These are phyloP conservation scores for Lyophyllum shimeji DNA, from an alignment of 768 basidiomycete species.

Conservation along the genomic window DNA sequence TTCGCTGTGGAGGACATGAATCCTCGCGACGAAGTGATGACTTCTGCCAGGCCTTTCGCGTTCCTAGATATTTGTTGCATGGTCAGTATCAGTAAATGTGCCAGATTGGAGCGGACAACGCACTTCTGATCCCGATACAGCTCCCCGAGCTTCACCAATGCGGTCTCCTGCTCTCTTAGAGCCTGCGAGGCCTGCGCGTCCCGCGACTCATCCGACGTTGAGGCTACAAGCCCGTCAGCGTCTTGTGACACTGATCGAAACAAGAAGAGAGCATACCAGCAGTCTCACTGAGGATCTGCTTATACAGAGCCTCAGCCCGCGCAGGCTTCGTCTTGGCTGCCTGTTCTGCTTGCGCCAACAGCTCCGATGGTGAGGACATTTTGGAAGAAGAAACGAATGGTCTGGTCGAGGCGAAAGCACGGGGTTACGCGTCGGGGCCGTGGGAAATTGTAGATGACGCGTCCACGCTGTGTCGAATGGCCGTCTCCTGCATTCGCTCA, in stretches of 20 bases:
- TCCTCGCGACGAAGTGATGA: conserved; percentile 77
- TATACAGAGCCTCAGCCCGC: conserved; percentile 74
- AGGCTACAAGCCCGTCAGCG: conserved; percentile 16
- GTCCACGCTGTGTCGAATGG: conserved; percentile 18
- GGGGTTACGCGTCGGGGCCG: conserved; percentile 33
- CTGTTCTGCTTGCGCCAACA: conserved; percentile 59
- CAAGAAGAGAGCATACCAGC: conserved; percentile 23
- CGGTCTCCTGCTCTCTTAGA: conserved; percentile 80
- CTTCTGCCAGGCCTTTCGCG: conserved; percentile 79
- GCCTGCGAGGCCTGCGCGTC: conserved; percentile 51
- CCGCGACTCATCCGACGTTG: conserved; percentile 29
- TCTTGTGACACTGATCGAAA: neutral
- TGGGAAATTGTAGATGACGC: conserved; percentile 36
- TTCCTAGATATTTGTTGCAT: conserved; percentile 55
- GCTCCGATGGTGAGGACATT: conserved; percentile 36
- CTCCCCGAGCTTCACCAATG: conserved; percentile 82
- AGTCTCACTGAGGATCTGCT: conserved; percentile 55
- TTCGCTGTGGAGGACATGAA: conserved; percentile 96
- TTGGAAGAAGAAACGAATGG: conserved; percentile 12
- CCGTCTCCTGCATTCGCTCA: neutral
- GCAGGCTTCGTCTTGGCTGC: conserved; percentile 45
- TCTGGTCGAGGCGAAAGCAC: neutral
- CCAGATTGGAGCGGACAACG: conserved; percentile 23
- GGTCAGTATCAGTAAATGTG: neutral
- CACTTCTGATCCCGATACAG: conserved; percentile 82